phyloP scores from a whole-genome alignment of 495 filamentous ascomycete genomes.

The Hamigera avellanea region DNA sequence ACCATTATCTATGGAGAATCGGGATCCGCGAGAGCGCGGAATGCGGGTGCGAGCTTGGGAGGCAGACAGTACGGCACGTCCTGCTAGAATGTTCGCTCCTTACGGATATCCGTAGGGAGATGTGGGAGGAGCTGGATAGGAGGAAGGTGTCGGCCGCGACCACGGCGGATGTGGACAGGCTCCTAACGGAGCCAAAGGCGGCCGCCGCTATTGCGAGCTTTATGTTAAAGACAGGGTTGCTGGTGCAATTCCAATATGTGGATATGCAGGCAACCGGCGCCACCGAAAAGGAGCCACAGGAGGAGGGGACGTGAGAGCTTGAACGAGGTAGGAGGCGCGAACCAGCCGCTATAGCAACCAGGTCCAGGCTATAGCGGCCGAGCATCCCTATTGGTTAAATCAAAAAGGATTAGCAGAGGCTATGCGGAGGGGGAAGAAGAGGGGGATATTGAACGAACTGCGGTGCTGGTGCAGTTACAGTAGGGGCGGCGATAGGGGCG shows the following conservation, averaged over 20 bases:
- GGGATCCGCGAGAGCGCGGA: constrained; percentile 13
- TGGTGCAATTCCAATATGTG: constrained; percentile 13
- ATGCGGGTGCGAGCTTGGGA: constrained; percentile 13
- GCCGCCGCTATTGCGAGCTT: constrained; percentile 20
- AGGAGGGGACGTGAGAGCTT: no score
- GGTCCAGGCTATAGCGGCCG: no score
- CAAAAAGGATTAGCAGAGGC: no score
- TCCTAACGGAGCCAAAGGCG: constrained; percentile 14
- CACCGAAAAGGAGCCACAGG: no score
- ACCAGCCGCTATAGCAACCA: no score
- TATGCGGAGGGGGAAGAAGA: no score
- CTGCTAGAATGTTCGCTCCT: constrained; percentile 13
- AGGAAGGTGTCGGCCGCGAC: constrained; percentile 6
- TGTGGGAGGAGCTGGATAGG: constrained; percentile 11
- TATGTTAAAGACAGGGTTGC: constrained; percentile 14
- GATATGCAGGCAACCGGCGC: not conserved
- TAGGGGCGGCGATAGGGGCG: no score
- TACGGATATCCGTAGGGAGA: not conserved
- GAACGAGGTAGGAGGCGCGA: no score
- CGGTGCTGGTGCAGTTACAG: no score
- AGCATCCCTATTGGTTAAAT: no score
- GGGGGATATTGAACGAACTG: no score
- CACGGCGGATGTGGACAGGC: constrained; percentile 15
- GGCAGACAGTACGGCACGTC: constrained; percentile 18
- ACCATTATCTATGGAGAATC: constrained; percentile 19